Percentiles rank a stretch among this genome's conserved stretches.
Evolutionary conservation across 208 protist genomes (phyloP).

Genomic region (Phytomonas francai): DNA sequence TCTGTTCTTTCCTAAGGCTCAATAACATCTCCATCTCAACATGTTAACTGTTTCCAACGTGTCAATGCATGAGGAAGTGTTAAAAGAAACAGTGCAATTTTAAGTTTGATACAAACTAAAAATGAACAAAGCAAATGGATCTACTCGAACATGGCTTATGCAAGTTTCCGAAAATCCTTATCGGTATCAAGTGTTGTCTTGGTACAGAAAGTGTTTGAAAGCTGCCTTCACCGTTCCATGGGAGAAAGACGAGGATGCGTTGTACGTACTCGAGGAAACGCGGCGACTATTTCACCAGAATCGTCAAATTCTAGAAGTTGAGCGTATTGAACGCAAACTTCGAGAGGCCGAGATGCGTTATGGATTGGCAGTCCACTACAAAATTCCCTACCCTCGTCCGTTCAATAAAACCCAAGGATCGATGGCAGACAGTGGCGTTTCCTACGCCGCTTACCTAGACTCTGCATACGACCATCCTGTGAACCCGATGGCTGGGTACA

Average conservation of each 20-base stretch:
- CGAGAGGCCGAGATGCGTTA: slow-evolving; percentile 88
- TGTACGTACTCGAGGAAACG: slow-evolving; percentile 82
- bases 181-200: slow-evolving; percentile 57
- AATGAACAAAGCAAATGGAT: too few species aligned
- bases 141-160: too few species aligned
- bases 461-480: slow-evolving; percentile 73
- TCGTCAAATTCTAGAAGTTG: slow-evolving; percentile 42
- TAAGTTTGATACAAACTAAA: too few species aligned
- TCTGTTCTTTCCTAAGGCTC: too few species aligned
- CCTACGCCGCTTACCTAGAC: slow-evolving; percentile 80
- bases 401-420: slow-evolving; percentile 77
- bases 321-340: slow-evolving; percentile 64
- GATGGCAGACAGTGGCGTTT: slow-evolving; percentile 69
- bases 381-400: slow-evolving; percentile 75
- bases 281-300: slow-evolving; percentile 72
- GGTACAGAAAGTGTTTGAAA: slow-evolving; percentile 80
- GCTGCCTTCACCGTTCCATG: slow-evolving; percentile 74
- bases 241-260: slow-evolving; percentile 72
- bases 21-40: too few species aligned
- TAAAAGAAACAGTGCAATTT: too few species aligned
- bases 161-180: slow-evolving; percentile 35
- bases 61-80: too few species aligned
- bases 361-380: slow-evolving; percentile 78
- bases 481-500: slow-evolving; percentile 56
- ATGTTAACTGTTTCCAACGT: too few species aligned